These are phyloP conservation scores for Prinsepia uniflora DNA, from an alignment of 306 rosid genomes.

Conservation along the genomic window DNA sequence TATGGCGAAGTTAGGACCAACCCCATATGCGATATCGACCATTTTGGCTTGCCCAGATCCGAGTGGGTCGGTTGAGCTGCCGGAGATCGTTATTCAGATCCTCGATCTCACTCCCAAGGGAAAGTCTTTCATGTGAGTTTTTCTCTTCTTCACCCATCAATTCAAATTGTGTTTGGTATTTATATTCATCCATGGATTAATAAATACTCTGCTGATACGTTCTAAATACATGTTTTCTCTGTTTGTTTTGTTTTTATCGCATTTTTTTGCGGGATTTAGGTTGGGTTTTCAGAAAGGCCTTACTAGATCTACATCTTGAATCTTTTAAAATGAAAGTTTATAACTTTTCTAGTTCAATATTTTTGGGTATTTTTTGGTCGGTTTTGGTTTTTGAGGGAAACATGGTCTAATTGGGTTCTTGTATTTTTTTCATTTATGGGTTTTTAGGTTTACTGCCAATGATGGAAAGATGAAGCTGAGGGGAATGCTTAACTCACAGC, in stretches of 20 bases:
- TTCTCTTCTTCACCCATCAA: not conserved
- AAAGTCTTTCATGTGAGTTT: slow-evolving; percentile 55
- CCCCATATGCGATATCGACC: slow-evolving; percentile 49
- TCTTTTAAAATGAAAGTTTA: not conserved
- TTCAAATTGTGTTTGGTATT: not conserved
- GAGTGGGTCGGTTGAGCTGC: slow-evolving; percentile 48
- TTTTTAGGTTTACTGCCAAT: slow-evolving; percentile 63
- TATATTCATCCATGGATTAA: not conserved
- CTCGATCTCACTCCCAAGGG: slow-evolving; percentile 65
- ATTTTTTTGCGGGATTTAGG: not conserved
- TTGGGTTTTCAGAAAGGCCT: not conserved
- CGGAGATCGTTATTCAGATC: slow-evolving; percentile 65
- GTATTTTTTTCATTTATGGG: not conserved
- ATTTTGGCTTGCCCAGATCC: slow-evolving; percentile 62
- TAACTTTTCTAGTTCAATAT: not conserved
- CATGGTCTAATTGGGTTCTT: not conserved
- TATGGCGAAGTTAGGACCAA: slow-evolving; percentile 48
- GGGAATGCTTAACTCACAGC: slow-evolving; percentile 49
- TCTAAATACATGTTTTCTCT: no score
- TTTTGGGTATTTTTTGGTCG: not conserved
- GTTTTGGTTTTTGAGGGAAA: not conserved
- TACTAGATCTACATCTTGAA: not conserved
- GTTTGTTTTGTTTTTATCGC: not conserved
- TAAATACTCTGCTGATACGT: not conserved
- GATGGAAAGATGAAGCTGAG: slow-evolving; percentile 74